Evolutionary conservation across 176 grass and related monocot genomes (phyloP), one percentile per base, ranked within the genome.

Genomic region (Phyllostachys edulis): DNA sequence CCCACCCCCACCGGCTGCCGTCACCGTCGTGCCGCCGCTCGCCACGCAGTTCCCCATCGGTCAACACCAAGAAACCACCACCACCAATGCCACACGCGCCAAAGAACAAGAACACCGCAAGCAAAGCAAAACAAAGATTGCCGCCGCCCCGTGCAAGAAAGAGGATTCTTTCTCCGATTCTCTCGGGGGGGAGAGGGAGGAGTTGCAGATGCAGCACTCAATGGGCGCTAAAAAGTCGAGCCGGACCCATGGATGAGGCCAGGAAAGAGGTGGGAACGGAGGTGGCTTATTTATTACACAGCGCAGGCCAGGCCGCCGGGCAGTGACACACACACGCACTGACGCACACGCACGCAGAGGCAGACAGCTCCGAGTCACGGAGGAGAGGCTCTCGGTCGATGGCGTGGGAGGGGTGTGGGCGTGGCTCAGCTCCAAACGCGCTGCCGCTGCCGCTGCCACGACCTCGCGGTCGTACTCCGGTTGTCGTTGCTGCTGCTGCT

Each of bases 41-140:
- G 83, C 75, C 75, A 52, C 79, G 85, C 92, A 94, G 84, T 94
- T 90, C 84, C 89, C 86, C 92, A 94, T 94, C 81, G 74, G 63
- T 61, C 76, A 32, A 78, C 65, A 72, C 76, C 55, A 23, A 63
- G 26, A 27, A 62, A 62, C 74, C 64, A 40, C 8, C 60, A 23
- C 49, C 59, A 40, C 76, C 84, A 79, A 90, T 90, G 74, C 62
- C 39, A 70, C 69, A 18, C 26, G 7, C 10, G 4, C 79, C 47
- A 34, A 61, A 36, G 23, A 57, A n/a, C 59, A 73, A 21, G 24
- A 37, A 23, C 56, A 12, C 57, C 15, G n/a, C 72, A 37, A 38
- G 84, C 77, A 71, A 34, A 1, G 40, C n/a, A n/a, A n/a, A n/a
- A n/a, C 62, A 49, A 49, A 63, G 36, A 18, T 50, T 21, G 77